Base-by-base conservation (phyloP, 495 filamentous ascomycete species). In the Aspergillus affinis region DNA sequence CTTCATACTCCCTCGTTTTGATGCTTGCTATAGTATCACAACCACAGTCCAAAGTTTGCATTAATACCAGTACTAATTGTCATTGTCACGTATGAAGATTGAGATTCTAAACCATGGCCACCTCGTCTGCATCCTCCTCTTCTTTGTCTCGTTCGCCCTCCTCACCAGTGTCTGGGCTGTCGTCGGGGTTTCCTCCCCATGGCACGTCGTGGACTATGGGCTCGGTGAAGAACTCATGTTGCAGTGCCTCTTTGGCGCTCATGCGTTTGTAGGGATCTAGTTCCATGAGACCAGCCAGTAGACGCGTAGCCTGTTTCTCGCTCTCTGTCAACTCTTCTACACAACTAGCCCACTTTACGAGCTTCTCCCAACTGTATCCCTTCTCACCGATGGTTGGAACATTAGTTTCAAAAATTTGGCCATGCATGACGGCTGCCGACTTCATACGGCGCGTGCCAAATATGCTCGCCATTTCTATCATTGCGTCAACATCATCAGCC, bases 391-490 rank as follows among this genome's bases (percentile, higher is more conserved):
- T 89, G 0, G 91, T 97, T 1, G 92, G 92, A 48, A 98, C 90
- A 41, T 85, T 95, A 5, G 90, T 92, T 67, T 98, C 92, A 62
- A 97, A 92, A 18, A 95, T 82, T 56, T 87, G 82, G 0, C 93
- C 94, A 65, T 98, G 94, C 59, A 96, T 78, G 27, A 86, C 79
- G 0, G 91, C 91, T n/a, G 86, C 88, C 15, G 81, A 68, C 61
- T 87, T 89, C 94, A 98, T 97, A 48, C 85, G 82, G 63, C 80
- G 82, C 17, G 80, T 82, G n/a, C 94, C 94, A 71, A 97, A 97
- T 49, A 98, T 95, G 55, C 91, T 94, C 18, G 93, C 88, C 62
- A 98, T 94, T 71, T 98, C 94, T 57, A 98, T 91, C 82, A 96
- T 89, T 27, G 95, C 94, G 66, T 98, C 94, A 52, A 98, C 85